A percentile compares a stretch with the other conserved stretches of the same genome.
These are phyloP conservation scores for Phaeosphaeria sp. DNA, from an alignment of 2,329 filamentous ascomycete genomes.

Conservation along the genomic window DNA sequence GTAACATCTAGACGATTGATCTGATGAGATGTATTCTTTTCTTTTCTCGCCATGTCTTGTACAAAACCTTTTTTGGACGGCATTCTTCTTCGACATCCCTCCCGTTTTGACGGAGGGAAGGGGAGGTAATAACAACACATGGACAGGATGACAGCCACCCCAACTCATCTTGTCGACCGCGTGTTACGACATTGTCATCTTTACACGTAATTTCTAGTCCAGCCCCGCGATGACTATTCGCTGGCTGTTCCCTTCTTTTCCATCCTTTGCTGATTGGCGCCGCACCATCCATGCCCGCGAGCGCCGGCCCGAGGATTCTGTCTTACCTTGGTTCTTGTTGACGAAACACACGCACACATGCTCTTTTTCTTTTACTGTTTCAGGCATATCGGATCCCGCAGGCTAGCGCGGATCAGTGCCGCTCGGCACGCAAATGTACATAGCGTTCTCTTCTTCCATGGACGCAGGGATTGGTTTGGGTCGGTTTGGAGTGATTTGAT, in stretches of 20 bases:
- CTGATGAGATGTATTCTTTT: not conserved
- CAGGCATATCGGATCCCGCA: not conserved
- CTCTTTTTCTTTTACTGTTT: not conserved
- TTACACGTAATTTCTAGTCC: not conserved
- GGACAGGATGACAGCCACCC: no score
- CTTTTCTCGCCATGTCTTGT: not conserved
- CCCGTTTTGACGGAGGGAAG: no score
- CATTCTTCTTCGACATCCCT: not conserved
- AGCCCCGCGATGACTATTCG: not conserved
- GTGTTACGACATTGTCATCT: not conserved
- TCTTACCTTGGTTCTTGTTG: not conserved
- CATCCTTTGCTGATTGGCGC: not conserved
- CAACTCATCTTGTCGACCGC: not conserved
- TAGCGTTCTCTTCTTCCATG: not conserved
- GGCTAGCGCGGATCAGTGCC: not conserved
- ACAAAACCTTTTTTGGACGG: not conserved
- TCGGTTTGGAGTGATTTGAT: no score
- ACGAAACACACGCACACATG: not conserved
- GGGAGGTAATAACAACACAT: not conserved
- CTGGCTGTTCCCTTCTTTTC: not conserved
- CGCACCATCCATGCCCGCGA: not conserved
- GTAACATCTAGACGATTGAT: slow-evolving; percentile 32
- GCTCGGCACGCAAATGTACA: not conserved
- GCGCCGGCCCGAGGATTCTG: not conserved
- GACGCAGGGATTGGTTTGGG: not conserved